Conservation (phyloP, 2,329 filamentous ascomycete species). For the Sporothrix sp. region DNA sequence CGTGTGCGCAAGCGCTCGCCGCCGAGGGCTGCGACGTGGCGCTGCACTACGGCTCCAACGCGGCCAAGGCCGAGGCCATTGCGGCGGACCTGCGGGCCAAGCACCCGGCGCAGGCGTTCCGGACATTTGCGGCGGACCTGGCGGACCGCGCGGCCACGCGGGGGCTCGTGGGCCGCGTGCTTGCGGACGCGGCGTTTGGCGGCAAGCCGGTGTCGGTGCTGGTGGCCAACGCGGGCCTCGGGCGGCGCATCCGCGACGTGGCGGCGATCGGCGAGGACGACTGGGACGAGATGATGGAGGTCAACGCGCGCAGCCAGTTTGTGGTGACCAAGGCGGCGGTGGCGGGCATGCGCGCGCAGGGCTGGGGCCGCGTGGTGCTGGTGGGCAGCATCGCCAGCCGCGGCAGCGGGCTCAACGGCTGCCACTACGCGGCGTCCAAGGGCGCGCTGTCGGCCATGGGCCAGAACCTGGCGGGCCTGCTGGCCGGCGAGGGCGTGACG, state of each 20-base stretch:
- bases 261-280: conserved; percentile 53
- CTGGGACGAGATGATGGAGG: conserved; percentile 52
- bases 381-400: conserved; percentile 10
- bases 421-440: conserved; percentile 11
- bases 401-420: conserved; percentile 10
- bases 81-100: conserved; percentile 19
- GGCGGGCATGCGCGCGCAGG: conserved; percentile 47
- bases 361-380: conserved; percentile 42
- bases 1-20: conserved; percentile 26
- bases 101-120: conserved; percentile 17
- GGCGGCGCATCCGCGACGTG: conserved; percentile 46
- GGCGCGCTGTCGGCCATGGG: conserved; percentile 9
- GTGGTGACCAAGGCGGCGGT: conserved; percentile 51
- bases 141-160: conserved; percentile 42
- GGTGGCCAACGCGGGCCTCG: conserved; percentile 56
- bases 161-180: neutral
- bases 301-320: conserved; percentile 55
- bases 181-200: conserved; percentile 34
- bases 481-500: conserved; percentile 9
- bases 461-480: conserved; percentile 9
- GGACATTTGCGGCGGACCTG: conserved; percentile 41
- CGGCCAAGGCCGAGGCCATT: conserved; percentile 22
- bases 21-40: conserved; percentile 27
- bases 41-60: conserved; percentile 25
- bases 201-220: conserved; percentile 49